Conservation (phyloP, 1,139 yeast genomes). For the Yueomyces sp. region DNA sequence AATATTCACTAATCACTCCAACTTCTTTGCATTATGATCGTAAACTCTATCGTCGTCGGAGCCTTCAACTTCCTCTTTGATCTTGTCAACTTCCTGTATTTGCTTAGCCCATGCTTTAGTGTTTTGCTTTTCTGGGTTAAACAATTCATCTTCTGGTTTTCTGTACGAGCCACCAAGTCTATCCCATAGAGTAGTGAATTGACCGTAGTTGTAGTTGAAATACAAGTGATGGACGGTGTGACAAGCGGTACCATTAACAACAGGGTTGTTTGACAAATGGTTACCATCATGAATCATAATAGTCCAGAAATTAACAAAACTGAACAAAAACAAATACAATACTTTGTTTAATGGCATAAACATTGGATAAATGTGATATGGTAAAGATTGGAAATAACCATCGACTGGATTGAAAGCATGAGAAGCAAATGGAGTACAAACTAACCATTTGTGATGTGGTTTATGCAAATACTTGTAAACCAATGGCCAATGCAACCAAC, state of each 20-base stretch:
- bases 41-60: conserved; percentile 44
- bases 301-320: conserved; percentile 94
- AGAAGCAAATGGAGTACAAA: conserved; percentile 95
- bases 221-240: conserved; percentile 94
- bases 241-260: conserved; percentile 95
- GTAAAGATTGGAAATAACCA: conserved; percentile 84
- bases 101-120: conserved; percentile 62
- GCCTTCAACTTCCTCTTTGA: conserved; percentile 72
- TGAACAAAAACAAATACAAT: conserved; percentile 66
- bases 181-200: conserved; percentile 96
- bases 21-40: conserved; percentile 9
- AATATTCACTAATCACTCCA: background rate
- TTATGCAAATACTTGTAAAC: conserved; percentile 82
- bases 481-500: conserved; percentile 83
- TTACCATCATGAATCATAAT: conserved; percentile 98
- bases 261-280: conserved; percentile 83
- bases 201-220: conserved; percentile 96
- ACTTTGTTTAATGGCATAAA: conserved; percentile 86
- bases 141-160: conserved; percentile 78
- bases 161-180: conserved; percentile 89
- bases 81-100: conserved; percentile 62
- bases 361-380: conserved; percentile 86
- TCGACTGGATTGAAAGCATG: conserved; percentile 99
- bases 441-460: conserved; percentile 99
- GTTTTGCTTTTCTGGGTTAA: conserved; percentile 50